Base-by-base conservation (phyloP, 2,329 filamentous ascomycete genomes). In the Dendrostoma leiphaemia region DNA sequence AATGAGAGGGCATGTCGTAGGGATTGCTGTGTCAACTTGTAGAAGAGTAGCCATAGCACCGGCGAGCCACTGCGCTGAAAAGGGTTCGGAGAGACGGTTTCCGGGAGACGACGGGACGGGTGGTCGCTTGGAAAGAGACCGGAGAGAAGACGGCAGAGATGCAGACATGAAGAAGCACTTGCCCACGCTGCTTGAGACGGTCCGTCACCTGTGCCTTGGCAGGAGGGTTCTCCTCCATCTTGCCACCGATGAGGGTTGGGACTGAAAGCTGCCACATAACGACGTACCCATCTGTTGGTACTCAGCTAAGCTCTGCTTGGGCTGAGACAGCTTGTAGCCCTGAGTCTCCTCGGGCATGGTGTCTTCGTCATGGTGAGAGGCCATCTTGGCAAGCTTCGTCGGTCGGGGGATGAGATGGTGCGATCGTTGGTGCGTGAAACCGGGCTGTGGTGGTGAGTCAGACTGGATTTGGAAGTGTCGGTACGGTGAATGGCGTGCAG, bases 311-410 rank as follows among this genome's bases (percentile, higher is more conserved):
- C 90, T 95, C 84, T 97, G 96, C 87, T 97, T 97, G 60, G 82
- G 82, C 84, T 97, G 91, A 63, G 91, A 92, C 69, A 97, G 89
- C 85, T 95, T 97, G 87, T 97, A 97, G 71, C 93, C 93, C 76
- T 92, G 87, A 62, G 92, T 97, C 77, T 88, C 83, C 78, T 94
- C 89, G 61, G 91, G 88, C 73, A 89, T 80, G 63, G 93, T 84
- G 67, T 97, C 93, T 59, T 96, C 91, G 12, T 90, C 82, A 61
- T 86, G 78, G 68, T 83, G 77, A 65, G 84, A 81, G 63, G 85
- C 79, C 87, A 90, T 90, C 65, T 65, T 79, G 72, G 63, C 23
- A 34, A 23, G 15, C n/a, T 45, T 32, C 32, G 32, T 43, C 35
- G 10, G 26, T 43, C 12, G 21, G n/a, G 21, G 26, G 28, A n/a